A percentile compares a stretch with the other conserved stretches of the same genome.
Conservation (phyloP, 2,329 filamentous ascomycete genomes). For the Pseudocercospora fuligena region DNA sequence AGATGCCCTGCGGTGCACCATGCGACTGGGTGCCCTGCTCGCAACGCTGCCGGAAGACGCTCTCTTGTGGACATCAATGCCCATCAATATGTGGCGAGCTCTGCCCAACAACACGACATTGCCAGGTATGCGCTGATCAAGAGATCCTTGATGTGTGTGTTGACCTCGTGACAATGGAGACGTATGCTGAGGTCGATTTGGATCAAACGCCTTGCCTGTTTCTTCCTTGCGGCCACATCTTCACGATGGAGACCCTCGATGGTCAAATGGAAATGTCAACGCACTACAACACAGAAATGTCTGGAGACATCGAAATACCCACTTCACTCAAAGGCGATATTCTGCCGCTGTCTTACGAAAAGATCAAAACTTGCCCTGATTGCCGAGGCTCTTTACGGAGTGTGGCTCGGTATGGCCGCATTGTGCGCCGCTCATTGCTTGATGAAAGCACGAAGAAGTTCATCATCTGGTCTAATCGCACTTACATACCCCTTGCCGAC, state of each 20-base stretch:
- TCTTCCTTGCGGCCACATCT: constrained; percentile 66
- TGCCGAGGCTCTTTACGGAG: constrained; percentile 65
- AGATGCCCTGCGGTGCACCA: constrained; percentile 67
- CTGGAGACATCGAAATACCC: not conserved
- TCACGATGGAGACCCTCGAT: constrained; percentile 66
- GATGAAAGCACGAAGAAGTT: constrained; percentile 70
- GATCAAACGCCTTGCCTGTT: constrained; percentile 66
- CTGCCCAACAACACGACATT: constrained; percentile 60
- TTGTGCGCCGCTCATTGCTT: constrained; percentile 63
- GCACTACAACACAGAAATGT: constrained; percentile 52
- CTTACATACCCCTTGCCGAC: constrained; percentile 49
- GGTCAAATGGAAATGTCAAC: constrained; percentile 60
- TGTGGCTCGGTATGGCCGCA: constrained; percentile 65
- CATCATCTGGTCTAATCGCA: constrained; percentile 57
- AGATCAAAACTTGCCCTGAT: constrained; percentile 59
- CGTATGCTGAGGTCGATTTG: constrained; percentile 63
- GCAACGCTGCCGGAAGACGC: constrained; percentile 57
- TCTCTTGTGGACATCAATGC: constrained; percentile 67
- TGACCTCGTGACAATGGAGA: constrained; percentile 61
- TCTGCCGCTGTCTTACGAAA: constrained; percentile 56
- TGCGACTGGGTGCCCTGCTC: constrained; percentile 71
- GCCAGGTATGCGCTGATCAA: constrained; percentile 59
- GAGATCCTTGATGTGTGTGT: constrained; percentile 55
- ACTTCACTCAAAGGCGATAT: constrained; percentile 32
- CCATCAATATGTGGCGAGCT: constrained; percentile 68